Evolutionary conservation across 768 basidiomycete genomes (phyloP), one percentile per base, ranked within the genome.

Genomic region (Russula abietina): DNA sequence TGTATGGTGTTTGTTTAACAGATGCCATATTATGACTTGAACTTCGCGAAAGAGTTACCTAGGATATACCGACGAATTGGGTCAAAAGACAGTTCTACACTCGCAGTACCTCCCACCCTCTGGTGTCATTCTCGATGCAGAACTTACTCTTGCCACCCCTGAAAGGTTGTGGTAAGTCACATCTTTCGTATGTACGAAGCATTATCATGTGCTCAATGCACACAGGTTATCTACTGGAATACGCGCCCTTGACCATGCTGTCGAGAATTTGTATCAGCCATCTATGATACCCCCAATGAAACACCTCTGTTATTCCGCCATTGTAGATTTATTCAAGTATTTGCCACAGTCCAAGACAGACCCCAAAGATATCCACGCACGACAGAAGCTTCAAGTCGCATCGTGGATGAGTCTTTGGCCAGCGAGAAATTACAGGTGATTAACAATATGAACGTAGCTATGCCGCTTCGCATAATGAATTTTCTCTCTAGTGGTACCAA

Each of bases 361-460:
- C 62, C 84, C 87, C 0, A 68, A 73, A 26, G 76, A 82, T 61
- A 64, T 91, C 38, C 80, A 78, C 22, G 71, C 77, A 57, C 82
- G 90, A 16, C 87, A 89, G 68, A 85, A 81, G 70, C 77, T 90
- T 17, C 83, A 89, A 70, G 59, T 90, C 45, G 89, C 88, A 1
- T 81, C 87, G 1, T 91, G 88, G 90, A 88, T 89, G 86, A 88
- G 86, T 65, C 67, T 88, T 11, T 90, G 86, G 87, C 88, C 88
- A 0, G 72, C 78, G 49, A 83, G 81, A 68, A 60, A 77, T 9
- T 82, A 84, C 68, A 78, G 78, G 86, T 83, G 33, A 50, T 64
- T 26, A 43, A 28, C 12, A 6, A 28, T 14, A 55, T 38, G 54
- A 30, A 41, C 19, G 43, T 17, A 46, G 22, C 36, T 46, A 63